phyloP scores from a whole-genome alignment of 2,329 filamentous ascomycete species.

The Talaromyces piceae region DNA sequence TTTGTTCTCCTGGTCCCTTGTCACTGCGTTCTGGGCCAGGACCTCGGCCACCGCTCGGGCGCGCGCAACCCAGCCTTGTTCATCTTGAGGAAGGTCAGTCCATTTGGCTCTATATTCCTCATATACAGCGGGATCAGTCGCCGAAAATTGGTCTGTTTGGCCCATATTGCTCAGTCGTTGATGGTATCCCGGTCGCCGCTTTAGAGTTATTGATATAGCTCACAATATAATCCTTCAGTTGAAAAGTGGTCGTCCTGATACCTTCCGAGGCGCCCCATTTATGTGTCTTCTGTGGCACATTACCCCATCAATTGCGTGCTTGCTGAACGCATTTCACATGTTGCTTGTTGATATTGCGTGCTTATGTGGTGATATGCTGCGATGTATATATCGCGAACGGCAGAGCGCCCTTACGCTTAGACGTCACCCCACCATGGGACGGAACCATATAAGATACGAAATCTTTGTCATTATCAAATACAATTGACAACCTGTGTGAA shows the following conservation, averaged over 20 bases:
- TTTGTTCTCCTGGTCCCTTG: slow-evolving; percentile 46
- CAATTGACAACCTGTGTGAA: neutral
- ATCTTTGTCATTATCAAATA: neutral
- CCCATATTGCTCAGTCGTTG: neutral
- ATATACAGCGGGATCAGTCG: slow-evolving; percentile 36
- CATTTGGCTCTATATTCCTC: slow-evolving; percentile 32
- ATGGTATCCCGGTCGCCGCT: too few relatives aligned
- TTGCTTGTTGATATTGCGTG: neutral
- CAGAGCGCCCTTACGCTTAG: neutral
- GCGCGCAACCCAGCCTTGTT: slow-evolving; percentile 41
- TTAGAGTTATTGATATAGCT: too few relatives aligned
- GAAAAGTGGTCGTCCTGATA: neutral
- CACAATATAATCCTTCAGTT: too few relatives aligned
- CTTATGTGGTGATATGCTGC: neutral
- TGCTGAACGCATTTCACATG: neutral
- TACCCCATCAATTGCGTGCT: neutral
- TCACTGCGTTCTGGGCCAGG: slow-evolving; percentile 42
- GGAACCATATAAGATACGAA: neutral
- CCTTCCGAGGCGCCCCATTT: neutral
- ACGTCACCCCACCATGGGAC: neutral
- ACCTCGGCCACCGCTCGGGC: slow-evolving; percentile 45
- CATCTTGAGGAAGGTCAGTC: slow-evolving; percentile 32
- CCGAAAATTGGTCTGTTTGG: slow-evolving; percentile 8
- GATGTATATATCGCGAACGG: too few relatives aligned
- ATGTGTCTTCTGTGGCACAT: neutral